Evolutionary conservation across 2,329 filamentous ascomycete species (phyloP), one percentile per base, ranked within the genome.

Genomic region (Pseudogymnoascus sp.): DNA sequence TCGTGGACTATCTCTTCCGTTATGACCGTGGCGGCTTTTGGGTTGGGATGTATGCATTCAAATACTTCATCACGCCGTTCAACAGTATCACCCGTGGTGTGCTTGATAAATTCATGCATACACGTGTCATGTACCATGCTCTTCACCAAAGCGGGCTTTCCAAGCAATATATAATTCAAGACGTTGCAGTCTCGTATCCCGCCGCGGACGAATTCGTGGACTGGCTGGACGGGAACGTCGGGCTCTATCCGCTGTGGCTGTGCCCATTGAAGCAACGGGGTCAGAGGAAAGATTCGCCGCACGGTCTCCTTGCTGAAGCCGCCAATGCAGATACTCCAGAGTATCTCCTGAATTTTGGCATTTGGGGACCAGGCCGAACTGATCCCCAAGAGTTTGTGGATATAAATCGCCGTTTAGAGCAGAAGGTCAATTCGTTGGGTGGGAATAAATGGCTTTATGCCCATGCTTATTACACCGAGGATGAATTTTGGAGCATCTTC

Each of bases 361-460:
- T 95, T 35, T 96, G 91, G 90, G 90, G 90, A 8, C 89, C 86
- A 73, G 90, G 88, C 9, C 84, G 87, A 1, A 73, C 77, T 2
- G 71, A 80, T 58, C 49, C 64, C 1, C 72, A 75, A 0, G 79
- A 79, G 11, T 93, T 92, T 70, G 79, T 92, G 2, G 72, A 75
- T 30, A 83, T 84, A 69, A 95, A 95, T 74, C 82, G 88, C 19
- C 79, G 79, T 25, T 80, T 95, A 23, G 91, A 95, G 76, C 75
- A 79, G 33, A 87, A 88, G 71, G 83, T 92, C 5, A 78, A 78
- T 49, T 79, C 84, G 66, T 80, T 94, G 1, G 86, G 86, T 60
- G 91, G 91, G 2, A 84, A 88, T 76, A 95, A 95, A 77, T 94
- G 90, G 87, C 78, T 95, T 12, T 95, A 95, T 74, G 90, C 91